Conservation (phyloP, 805 yeast genomes). For the Yarrowia sp. region DNA sequence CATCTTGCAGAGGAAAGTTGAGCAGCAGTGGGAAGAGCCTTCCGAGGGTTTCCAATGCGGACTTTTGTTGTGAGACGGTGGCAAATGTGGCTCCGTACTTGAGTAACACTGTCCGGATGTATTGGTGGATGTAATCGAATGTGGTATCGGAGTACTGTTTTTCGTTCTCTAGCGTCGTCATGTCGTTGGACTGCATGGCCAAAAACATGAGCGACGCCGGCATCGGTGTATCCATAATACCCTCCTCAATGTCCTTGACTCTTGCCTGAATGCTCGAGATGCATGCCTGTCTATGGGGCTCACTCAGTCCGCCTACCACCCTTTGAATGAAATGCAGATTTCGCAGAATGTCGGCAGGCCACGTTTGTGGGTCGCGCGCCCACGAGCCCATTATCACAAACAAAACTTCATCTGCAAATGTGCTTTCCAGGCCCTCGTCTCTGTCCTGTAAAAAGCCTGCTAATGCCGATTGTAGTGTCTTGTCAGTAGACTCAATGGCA, state of each 20-base stretch:
- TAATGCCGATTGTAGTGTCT: slow-evolving; percentile 11
- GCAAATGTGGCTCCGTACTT: slow-evolving; percentile 26
- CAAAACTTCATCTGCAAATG: slow-evolving; percentile 20
- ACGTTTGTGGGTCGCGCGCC: slow-evolving; percentile 4
- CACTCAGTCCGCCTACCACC: not conserved
- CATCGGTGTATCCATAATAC: not conserved
- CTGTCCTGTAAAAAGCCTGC: not conserved
- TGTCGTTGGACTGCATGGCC: slow-evolving; percentile 19
- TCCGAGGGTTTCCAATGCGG: slow-evolving; percentile 13
- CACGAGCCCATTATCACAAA: slow-evolving; percentile 11
- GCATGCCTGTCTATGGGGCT: slow-evolving; percentile 8
- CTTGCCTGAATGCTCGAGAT: slow-evolving; percentile 11
- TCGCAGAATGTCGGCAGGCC: slow-evolving; percentile 1
- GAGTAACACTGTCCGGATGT: slow-evolving; percentile 30
- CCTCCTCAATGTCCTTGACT: slow-evolving; percentile 11
- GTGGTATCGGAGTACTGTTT: slow-evolving; percentile 31
- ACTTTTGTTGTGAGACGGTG: slow-evolving; percentile 1
- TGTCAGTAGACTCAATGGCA: not conserved
- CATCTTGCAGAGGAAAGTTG: slow-evolving; percentile 27
- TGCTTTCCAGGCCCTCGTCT: not conserved
- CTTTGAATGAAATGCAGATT: slow-evolving; percentile 7
- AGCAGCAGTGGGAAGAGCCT: slow-evolving; percentile 10
- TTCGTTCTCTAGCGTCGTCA: slow-evolving; percentile 28
- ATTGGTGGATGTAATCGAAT: slow-evolving; percentile 34
- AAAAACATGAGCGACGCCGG: slow-evolving; percentile 12